phyloP scores from a whole-genome alignment of 179 eudicot species.

The Actinidia chinensis region DNA sequence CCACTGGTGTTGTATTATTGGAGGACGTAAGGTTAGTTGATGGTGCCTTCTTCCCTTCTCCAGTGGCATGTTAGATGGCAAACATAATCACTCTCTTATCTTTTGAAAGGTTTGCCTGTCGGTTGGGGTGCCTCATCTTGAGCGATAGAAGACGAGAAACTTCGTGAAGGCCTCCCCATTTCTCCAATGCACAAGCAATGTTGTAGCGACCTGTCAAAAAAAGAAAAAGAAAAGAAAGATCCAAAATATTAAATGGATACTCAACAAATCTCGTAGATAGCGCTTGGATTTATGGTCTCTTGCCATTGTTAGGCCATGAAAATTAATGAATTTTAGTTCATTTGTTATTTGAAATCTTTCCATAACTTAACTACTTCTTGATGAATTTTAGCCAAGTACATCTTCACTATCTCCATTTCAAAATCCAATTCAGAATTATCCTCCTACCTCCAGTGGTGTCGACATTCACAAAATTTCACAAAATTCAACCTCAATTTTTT shows the following conservation, averaged over 20 bases:
- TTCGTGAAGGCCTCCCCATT: constrained; percentile 98
- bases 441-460: no score
- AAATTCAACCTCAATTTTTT: no score
- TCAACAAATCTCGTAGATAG: not conserved
- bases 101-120: constrained; percentile 47
- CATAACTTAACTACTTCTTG: no score
- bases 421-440: no score
- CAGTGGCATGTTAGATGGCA: constrained; percentile 28
- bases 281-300: not conserved
- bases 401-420: no score
- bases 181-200: constrained; percentile 94
- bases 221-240: no score
- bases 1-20: constrained; percentile 76
- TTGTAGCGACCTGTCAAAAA: constrained; percentile 74
- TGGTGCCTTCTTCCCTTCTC: constrained; percentile 35
- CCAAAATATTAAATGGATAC: constrained; percentile 1
- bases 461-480: no score
- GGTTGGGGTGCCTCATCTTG: constrained; percentile 74
- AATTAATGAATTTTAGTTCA: no score
- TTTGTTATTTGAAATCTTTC: no score
- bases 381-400: no score
- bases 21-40: constrained; percentile 48
- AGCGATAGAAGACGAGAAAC: constrained; percentile 89
- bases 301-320: no score
- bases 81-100: constrained; percentile 42